Evolutionary conservation across 2,329 filamentous ascomycete species (phyloP).

Genomic region (Fusarium foetens): DNA sequence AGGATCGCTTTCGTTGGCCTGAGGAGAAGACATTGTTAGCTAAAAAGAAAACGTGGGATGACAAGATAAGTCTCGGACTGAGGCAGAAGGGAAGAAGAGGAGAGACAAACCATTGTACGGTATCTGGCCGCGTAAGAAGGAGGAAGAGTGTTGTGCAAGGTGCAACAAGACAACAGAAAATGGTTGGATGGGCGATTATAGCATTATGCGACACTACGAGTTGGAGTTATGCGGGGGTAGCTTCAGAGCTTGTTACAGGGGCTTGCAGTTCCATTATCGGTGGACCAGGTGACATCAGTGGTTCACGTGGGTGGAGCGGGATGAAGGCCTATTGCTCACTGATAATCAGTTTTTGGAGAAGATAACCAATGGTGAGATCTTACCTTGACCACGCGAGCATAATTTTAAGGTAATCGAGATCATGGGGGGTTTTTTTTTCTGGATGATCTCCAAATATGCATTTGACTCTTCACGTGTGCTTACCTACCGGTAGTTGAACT

Average conservation of each 20-base stretch:
- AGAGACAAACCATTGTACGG: constrained; percentile 33
- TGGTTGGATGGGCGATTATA: constrained; percentile 9
- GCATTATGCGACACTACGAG: constrained; percentile 14
- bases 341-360: neutral
- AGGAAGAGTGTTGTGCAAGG: constrained; percentile 15
- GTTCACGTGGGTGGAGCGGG: constrained; percentile 16
- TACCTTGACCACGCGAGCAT: constrained; percentile 29
- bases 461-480: neutral
- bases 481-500: neutral
- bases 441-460: neutral
- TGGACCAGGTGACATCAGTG: constrained; percentile 36
- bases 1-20: constrained; percentile 57
- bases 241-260: constrained; percentile 12
- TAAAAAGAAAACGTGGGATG: neutral
- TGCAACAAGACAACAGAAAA: neutral
- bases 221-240: constrained; percentile 14
- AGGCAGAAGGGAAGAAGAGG: neutral
- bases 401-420: constrained; percentile 20
- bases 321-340: constrained; percentile 14
- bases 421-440: constrained; percentile 27
- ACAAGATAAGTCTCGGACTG: constrained; percentile 12
- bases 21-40: constrained; percentile 31
- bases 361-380: constrained; percentile 24
- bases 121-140: constrained; percentile 25
- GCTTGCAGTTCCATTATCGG: constrained; percentile 13